phyloP scores from a whole-genome alignment of 1,284 basidiomycete genomes.

The Austroboletus olivaceoglutinosus region DNA sequence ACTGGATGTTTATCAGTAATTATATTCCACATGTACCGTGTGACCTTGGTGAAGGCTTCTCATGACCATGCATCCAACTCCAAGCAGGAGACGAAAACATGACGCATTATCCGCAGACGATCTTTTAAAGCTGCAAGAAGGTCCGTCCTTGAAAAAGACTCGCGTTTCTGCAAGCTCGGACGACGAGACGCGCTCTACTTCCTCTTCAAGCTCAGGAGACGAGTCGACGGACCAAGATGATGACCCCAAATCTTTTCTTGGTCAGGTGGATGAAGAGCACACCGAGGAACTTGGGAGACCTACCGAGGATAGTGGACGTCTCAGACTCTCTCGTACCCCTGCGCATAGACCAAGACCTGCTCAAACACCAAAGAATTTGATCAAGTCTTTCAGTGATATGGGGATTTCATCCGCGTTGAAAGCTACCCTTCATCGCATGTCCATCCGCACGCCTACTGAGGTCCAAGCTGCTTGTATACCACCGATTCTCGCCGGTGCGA shows the following conservation, averaged over 20 bases:
- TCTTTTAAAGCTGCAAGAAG: constrained; percentile 32
- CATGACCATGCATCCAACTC: neutral
- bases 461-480: constrained; percentile 92
- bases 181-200: constrained; percentile 5
- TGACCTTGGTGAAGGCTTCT: neutral
- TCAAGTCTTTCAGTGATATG: constrained; percentile 61
- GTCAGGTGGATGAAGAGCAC: constrained; percentile 1
- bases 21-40: neutral
- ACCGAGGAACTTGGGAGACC: neutral
- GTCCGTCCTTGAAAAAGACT: constrained; percentile 21
- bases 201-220: constrained; percentile 4
- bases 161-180: constrained; percentile 3
- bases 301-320: constrained; percentile 15
- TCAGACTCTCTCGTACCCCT: constrained; percentile 10
- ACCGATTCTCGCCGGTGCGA: constrained; percentile 75
- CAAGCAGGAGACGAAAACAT: constrained; percentile 30
- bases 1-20: constrained; percentile 1
- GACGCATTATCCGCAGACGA: constrained; percentile 35
- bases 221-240: constrained; percentile 13
- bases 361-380: neutral
- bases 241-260: neutral
- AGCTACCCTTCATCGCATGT: constrained; percentile 74
- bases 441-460: constrained; percentile 83
- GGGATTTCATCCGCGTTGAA: constrained; percentile 75
- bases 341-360: neutral